Evolutionary conservation across 805 yeast genomes (phyloP), one percentile per base, ranked within the genome.

Genomic region (Komagataella kurtzmanii): DNA sequence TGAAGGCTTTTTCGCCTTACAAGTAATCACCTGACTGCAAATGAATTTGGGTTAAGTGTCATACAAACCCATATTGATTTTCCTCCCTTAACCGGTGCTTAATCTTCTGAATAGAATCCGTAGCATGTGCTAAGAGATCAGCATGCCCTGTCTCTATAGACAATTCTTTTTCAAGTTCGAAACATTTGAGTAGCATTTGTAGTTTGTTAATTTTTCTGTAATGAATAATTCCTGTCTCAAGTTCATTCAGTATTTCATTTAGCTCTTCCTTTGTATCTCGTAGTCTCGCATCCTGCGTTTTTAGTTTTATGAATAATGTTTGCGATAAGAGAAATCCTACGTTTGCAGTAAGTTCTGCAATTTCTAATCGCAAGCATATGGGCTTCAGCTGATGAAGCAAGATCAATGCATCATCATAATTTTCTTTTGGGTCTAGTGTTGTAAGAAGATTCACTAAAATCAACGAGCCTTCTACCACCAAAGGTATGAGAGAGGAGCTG

Each of bases 381-480:
- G 85, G 77, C 68, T 80, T 68, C 0, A 69, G 59, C 6, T 67
- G 64, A 30, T 61, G 57, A 1, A 80, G 55, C 3, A 83, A 54
- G 0, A 58, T 56, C 46, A 67, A 63, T 1, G 75, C 72, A 56
- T 84, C 83, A 2, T 70, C 62, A 30, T 56, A 57, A 49, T 72
- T 68, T 0, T 51, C 40, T 49, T 51, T 8, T 36, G 40, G 17
- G 48, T 70, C 74, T 50, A 74, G 58, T 8, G 64, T 63, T 46
- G 72, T 63, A 17, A 83, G 59, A 3, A 79, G 62, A 14, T 73
- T 67, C 23, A 75, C 66, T 24, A 85, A 61, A 2, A 72, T 61
- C 6, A 79, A 52, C 2, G 76, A 58, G 0, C 80, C 77, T 53
- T 78, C 80, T 1, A 75, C 68, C 1, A 72, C 61, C 7, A 76